A percentile compares a stretch with the other conserved stretches of the same genome.
Evolutionary conservation across 768 basidiomycete species (phyloP).

Genomic region (Suillus tomentosus): DNA sequence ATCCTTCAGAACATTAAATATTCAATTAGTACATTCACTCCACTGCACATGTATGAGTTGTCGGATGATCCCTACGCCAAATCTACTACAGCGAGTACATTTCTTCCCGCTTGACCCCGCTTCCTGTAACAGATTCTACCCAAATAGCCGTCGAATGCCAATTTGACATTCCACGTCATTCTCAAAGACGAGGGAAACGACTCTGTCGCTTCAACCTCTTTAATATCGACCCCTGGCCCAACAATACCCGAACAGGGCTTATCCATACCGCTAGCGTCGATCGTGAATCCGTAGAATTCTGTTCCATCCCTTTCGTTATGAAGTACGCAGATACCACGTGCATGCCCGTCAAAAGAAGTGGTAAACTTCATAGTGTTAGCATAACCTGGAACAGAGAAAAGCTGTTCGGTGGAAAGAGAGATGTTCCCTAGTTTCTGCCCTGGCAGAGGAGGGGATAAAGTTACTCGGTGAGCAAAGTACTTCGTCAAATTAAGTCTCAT

Average conservation of each 20-base stretch:
- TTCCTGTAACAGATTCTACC: slow-evolving; percentile 8
- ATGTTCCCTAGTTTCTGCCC: background rate
- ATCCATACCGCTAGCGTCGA: slow-evolving; percentile 1
- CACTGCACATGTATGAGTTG: background rate
- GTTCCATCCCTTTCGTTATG: slow-evolving; percentile 4
- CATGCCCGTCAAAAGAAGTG: background rate
- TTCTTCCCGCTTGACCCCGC: background rate
- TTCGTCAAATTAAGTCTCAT: slow-evolving; percentile 6
- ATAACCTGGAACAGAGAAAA: slow-evolving; percentile 6
- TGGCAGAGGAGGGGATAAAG: background rate
- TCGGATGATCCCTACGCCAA: background rate
- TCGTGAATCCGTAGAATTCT: slow-evolving; percentile 1
- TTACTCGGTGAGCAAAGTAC: slow-evolving; percentile 8
- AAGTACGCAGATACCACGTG: slow-evolving; percentile 5
- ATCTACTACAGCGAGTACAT: slow-evolving; percentile 7
- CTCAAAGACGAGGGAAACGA: slow-evolving; percentile 7
- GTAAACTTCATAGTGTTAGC: slow-evolving; percentile 9
- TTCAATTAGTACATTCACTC: background rate
- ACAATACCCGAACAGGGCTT: background rate
- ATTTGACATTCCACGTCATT: slow-evolving; percentile 8
- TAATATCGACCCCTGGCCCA: slow-evolving; percentile 8
- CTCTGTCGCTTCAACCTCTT: slow-evolving; percentile 8
- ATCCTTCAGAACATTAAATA: background rate
- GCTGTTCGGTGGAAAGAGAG: background rate
- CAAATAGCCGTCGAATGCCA: background rate